These are phyloP conservation scores for Coemansia sp. DNA, from an alignment of 192 early-diverging fungal species.

Conservation along the genomic window DNA sequence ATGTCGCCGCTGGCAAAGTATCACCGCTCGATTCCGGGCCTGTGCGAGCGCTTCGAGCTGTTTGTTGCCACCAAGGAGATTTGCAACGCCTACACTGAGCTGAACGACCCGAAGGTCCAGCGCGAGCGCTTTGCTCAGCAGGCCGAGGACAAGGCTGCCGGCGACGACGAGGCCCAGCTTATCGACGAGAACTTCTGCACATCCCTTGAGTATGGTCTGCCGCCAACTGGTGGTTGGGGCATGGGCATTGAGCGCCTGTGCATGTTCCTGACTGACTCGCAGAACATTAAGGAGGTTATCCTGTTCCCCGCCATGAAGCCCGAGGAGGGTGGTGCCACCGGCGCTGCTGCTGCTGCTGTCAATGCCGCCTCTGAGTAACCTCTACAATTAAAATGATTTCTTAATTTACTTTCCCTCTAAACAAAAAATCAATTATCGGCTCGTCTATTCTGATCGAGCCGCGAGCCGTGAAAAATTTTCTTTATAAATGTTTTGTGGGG, in stretches of 20 bases:
- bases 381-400: too few species aligned
- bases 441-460: too few species aligned
- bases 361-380: too few species aligned
- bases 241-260: constrained; percentile 95
- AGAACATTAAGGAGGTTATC: constrained; percentile 95
- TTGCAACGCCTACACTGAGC: constrained; percentile 98
- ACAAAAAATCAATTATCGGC: too few species aligned
- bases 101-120: constrained; percentile 99
- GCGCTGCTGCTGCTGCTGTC: not conserved
- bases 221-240: constrained; percentile 93
- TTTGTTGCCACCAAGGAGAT: constrained; percentile 99
- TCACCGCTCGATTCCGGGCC: constrained; percentile 82
- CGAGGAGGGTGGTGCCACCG: constrained; percentile 35
- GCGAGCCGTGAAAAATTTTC: too few species aligned
- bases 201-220: constrained; percentile 94
- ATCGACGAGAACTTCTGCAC: constrained; percentile 98
- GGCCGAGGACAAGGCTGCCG: constrained; percentile 93
- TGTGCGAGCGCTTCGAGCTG: constrained; percentile 98
- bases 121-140: constrained; percentile 97
- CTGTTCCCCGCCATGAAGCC: constrained; percentile 74
- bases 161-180: constrained; percentile 98
- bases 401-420: too few species aligned
- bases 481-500: too few species aligned
- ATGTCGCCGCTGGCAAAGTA: constrained; percentile 99
- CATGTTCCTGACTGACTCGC: constrained; percentile 98